phyloP scores from a whole-genome alignment of 495 filamentous ascomycete species.

The Penicillium paradoxum region DNA sequence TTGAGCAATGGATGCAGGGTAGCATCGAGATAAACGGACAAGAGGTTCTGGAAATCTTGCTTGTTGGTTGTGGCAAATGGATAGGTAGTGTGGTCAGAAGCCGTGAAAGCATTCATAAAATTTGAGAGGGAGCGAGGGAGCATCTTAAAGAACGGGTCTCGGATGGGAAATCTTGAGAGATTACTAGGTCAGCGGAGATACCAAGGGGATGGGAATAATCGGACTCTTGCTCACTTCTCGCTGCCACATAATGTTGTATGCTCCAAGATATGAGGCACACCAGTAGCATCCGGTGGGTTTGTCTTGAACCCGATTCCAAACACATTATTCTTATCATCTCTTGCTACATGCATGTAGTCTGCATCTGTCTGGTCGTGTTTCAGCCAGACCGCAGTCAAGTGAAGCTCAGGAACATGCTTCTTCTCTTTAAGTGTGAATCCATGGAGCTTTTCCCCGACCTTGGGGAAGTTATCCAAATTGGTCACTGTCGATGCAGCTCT shows the following conservation, averaged over 20 bases:
- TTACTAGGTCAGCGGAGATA: neutral
- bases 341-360: slow-evolving; percentile 89
- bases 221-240: slow-evolving; percentile 60
- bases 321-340: slow-evolving; percentile 97
- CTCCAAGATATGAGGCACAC: slow-evolving; percentile 94
- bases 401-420: slow-evolving; percentile 90
- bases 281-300: slow-evolving; percentile 93
- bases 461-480: slow-evolving; percentile 64
- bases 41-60: slow-evolving; percentile 90
- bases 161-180: slow-evolving; percentile 72
- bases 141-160: slow-evolving; percentile 99
- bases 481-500: slow-evolving; percentile 62
- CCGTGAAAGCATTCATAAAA: slow-evolving; percentile 99
- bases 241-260: slow-evolving; percentile 97
- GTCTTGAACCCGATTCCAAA: slow-evolving; percentile 99
- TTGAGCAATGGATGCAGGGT: slow-evolving; percentile 86
- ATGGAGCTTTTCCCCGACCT: slow-evolving; percentile 76
- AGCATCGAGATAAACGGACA: slow-evolving; percentile 95
- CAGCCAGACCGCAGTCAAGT: slow-evolving; percentile 83
- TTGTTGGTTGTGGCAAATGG: slow-evolving; percentile 97
- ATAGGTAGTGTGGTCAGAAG: slow-evolving; percentile 94
- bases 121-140: slow-evolving; percentile 93
- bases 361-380: slow-evolving; percentile 91
- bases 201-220: neutral
- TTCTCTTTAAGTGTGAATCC: slow-evolving; percentile 85